phyloP scores from a whole-genome alignment of 2,329 filamentous ascomycete genomes.

The Chrysoporthe deuterocubensis region DNA sequence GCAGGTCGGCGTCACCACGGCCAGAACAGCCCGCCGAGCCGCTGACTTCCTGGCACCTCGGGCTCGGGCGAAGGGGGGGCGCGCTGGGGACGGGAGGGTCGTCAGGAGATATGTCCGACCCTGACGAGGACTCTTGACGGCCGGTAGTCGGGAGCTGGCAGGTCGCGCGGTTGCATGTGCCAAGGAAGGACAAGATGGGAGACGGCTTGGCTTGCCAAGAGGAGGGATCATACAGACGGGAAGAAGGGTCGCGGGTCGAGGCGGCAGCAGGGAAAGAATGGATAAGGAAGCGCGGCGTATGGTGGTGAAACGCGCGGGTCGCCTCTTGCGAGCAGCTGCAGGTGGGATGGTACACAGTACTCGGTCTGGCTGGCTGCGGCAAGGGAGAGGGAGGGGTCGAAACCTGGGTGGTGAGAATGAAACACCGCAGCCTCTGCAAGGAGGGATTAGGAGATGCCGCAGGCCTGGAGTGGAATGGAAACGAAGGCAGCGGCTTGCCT shows the following conservation, averaged over 20 bases:
- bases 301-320: conserved; percentile 12
- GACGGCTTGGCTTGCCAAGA: conserved; percentile 31
- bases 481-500: neutral
- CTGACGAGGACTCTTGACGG: neutral
- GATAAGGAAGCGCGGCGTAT: neutral
- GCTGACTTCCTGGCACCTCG: neutral
- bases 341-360: neutral
- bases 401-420: conserved; percentile 1
- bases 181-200: conserved; percentile 36
- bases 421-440: neutral
- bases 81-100: neutral
- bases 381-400: conserved; percentile 1
- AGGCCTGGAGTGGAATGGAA: too few species aligned
- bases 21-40: neutral
- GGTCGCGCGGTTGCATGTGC: conserved; percentile 36
- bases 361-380: neutral
- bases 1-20: neutral
- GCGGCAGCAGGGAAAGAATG: conserved; percentile 14
- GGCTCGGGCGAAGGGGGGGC: conserved; percentile 1
- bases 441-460: neutral
- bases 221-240: conserved; percentile 21
- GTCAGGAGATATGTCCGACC: conserved; percentile 9
- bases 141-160: conserved; percentile 3
- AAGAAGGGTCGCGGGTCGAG: conserved; percentile 21
- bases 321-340: neutral